Base-by-base conservation (phyloP, 495 filamentous ascomycete species). In the Aeminium ludgeri region DNA sequence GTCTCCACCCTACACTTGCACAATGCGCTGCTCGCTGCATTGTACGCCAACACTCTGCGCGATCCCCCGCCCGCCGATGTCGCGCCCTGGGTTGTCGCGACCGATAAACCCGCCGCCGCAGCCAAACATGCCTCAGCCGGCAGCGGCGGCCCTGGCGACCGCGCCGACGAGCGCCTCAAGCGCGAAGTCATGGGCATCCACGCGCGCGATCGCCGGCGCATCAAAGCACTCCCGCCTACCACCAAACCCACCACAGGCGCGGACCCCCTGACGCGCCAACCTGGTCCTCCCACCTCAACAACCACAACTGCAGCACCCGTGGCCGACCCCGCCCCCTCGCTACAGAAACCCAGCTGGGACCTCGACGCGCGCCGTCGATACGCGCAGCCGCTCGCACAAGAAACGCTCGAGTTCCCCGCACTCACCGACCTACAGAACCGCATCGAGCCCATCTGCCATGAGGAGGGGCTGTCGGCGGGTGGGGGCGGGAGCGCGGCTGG, bases 371-470 rank as follows among this genome's bases (percentile, higher is more conserved):
- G 85, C 43, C 89, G 91, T 66, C 82, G 84, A 44, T 97, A 82
- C 61, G 74, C 78, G 30, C 81, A 86, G 51, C 80, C 87, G 10
- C 67, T 97, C 20, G 82, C 81, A 20, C 71, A 76, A 28, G 89
- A 96, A 60, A 86, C 86, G 0, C 80, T 82, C 43, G 89, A 96
- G 61, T 95, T 97, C 53, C 89, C 89, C 11, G 83, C 91, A 49
- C 60, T 71, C 8, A 69, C 74, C 38, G 78, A 75, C 20, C 82
- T 97, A 47, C 70, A 82, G 50, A 68, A 73, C 15, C 81, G 86
- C 42, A 91, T 96, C 80, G 66, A 83, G 13, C 86, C 89, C 7
- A 89, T 95, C 48, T 93, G 84, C 60, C 94, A 92, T 60, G 89
- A 94, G 59, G 71, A 82, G 45, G 89, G 86, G 0, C 72, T 97